Evolutionary conservation across 768 basidiomycete species (phyloP).

Genomic region (Mycena metata): DNA sequence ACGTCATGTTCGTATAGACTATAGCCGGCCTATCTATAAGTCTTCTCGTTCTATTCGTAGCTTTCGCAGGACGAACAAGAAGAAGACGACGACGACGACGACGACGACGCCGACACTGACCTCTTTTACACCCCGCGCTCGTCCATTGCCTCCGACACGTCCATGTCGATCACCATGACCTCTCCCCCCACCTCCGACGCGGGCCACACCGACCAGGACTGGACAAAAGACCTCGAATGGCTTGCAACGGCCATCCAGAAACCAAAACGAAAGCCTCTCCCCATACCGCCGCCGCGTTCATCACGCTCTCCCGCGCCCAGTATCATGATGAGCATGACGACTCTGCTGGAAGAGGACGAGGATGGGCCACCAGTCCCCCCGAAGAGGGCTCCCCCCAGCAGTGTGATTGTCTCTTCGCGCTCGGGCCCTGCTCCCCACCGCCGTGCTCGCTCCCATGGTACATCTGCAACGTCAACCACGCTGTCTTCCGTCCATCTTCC

Average conservation of each 20-base stretch:
- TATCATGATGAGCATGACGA: slow-evolving; percentile 67
- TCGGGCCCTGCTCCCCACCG: slow-evolving; percentile 19
- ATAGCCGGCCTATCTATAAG: background rate
- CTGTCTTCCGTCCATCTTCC: slow-evolving; percentile 39
- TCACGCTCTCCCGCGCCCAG: slow-evolving; percentile 47
- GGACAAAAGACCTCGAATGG: slow-evolving; percentile 79
- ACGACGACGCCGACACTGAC: slow-evolving; percentile 39
- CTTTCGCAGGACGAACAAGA: slow-evolving; percentile 28
- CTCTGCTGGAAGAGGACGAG: slow-evolving; percentile 68
- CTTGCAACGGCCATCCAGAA: slow-evolving; percentile 53
- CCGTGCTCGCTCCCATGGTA: slow-evolving; percentile 39
- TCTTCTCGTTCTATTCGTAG: background rate
- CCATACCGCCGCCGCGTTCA: slow-evolving; percentile 25
- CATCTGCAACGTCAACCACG: slow-evolving; percentile 35
- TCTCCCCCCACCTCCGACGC: slow-evolving; percentile 34
- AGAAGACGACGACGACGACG: slow-evolving; percentile 11
- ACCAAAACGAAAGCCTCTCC: slow-evolving; percentile 40
- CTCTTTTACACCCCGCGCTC: slow-evolving; percentile 28
- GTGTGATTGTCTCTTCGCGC: slow-evolving; percentile 23
- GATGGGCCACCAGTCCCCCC: slow-evolving; percentile 37
- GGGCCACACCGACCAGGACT: slow-evolving; percentile 66
- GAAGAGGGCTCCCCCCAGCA: slow-evolving; percentile 25
- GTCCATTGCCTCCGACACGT: slow-evolving; percentile 37
- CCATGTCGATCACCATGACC: slow-evolving; percentile 39
- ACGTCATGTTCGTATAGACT: slow-evolving; percentile 33